Percentiles rank a stretch among this genome's conserved stretches.
Conservation (phyloP, 1,284 basidiomycete genomes). For the Apiotrichum laibachii region DNA sequence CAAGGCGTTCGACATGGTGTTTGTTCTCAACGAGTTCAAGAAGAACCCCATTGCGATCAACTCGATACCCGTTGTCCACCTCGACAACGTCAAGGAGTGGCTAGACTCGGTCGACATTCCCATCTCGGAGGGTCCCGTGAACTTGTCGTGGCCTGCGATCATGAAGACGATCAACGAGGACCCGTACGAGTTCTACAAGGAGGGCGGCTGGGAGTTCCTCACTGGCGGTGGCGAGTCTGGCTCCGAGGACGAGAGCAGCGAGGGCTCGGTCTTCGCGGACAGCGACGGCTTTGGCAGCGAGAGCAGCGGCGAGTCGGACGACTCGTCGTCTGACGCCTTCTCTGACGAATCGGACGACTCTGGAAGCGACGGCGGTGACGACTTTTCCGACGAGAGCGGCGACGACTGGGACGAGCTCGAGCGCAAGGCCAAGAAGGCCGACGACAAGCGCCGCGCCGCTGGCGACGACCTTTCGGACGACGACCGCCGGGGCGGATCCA, state of each 20-base stretch:
- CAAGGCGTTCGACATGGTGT: conserved; percentile 95
- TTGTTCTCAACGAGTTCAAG: conserved; percentile 95
- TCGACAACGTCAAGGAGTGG: conserved; percentile 98
- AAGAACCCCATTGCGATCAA: conserved; percentile 90
- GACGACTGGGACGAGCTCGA: conserved; percentile 97
- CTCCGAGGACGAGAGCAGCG: conserved; percentile 65
- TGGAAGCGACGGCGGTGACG: conserved; percentile 57
- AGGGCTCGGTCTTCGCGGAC: conserved; percentile 72
- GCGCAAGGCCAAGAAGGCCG: conserved; percentile 66
- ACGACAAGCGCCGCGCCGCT: conserved; percentile 35
- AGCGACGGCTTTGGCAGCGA: conserved; percentile 48
- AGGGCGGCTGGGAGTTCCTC: conserved; percentile 93
- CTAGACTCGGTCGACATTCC: conserved; percentile 97
- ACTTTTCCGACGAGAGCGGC: conserved; percentile 55
- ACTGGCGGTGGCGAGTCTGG: conserved; percentile 66
- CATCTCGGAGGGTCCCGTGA: conserved; percentile 93
- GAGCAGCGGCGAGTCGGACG: conserved; percentile 51
- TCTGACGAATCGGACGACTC: conserved; percentile 56
- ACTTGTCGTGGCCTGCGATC: conserved; percentile 96
- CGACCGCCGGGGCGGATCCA: conserved; percentile 29
- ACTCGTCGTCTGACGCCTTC: conserved; percentile 55
- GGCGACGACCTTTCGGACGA: conserved; percentile 39
- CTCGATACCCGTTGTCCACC: conserved; percentile 82
- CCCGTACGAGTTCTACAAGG: conserved; percentile 92
- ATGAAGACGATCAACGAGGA: conserved; percentile 97